A percentile compares a stretch with the other conserved stretches of the same genome.
phyloP scores from a whole-genome alignment of 495 filamentous ascomycete genomes.

The Tirmania nivea region DNA sequence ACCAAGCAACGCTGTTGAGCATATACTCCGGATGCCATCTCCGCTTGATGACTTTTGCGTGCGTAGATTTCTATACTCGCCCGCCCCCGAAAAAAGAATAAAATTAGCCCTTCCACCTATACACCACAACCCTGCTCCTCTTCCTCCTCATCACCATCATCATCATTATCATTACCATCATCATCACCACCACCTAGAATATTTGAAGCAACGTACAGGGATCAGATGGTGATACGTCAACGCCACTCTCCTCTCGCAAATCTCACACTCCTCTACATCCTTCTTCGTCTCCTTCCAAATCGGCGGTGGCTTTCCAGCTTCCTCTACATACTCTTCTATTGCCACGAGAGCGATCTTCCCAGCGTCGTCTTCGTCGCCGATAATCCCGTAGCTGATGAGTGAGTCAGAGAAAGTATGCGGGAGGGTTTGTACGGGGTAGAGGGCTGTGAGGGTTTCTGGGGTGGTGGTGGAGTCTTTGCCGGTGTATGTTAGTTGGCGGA shows the following conservation, averaged over 20 bases:
- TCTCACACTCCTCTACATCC: slow-evolving; percentile 43
- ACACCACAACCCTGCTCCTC: background rate
- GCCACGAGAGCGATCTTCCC: slow-evolving; percentile 38
- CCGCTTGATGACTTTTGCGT: slow-evolving; percentile 56
- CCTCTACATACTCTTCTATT: slow-evolving; percentile 35
- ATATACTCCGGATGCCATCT: slow-evolving; percentile 61
- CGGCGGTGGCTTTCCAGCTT: slow-evolving; percentile 36
- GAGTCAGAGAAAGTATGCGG: slow-evolving; percentile 40
- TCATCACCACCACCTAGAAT: too few species aligned
- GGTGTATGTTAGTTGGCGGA: slow-evolving; percentile 22
- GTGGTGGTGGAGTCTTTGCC: slow-evolving; percentile 19
- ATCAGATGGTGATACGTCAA: slow-evolving; percentile 73
- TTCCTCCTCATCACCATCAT: too few species aligned
- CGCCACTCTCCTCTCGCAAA: slow-evolving; percentile 57
- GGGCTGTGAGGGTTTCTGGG: slow-evolving; percentile 6
- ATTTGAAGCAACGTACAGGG: slow-evolving; percentile 40
- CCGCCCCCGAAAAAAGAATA: too few species aligned
- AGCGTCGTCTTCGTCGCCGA: slow-evolving; percentile 22
- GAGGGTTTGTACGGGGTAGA: slow-evolving; percentile 22
- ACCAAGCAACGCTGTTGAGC: slow-evolving; percentile 65
- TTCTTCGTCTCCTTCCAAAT: slow-evolving; percentile 33
- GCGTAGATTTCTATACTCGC: slow-evolving; percentile 19
- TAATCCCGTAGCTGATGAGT: slow-evolving; percentile 33
- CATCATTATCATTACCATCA: too few species aligned
- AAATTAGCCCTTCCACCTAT: too few species aligned